A percentile compares a stretch with the other conserved stretches of the same genome.
Evolutionary conservation across 768 basidiomycete genomes (phyloP).

Genomic region (Scleroderma citrinum): DNA sequence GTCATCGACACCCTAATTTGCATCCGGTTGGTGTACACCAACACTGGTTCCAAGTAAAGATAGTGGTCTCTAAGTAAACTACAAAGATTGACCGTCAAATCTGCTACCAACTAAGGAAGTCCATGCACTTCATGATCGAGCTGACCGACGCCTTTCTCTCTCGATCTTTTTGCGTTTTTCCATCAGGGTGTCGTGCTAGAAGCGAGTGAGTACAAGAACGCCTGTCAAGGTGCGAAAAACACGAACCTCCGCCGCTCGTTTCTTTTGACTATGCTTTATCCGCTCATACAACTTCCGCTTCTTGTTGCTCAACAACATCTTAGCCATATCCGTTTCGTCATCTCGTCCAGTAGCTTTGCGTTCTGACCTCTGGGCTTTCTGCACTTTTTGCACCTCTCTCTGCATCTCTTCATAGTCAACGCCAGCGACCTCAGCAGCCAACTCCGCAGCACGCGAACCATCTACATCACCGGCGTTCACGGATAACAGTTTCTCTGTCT

Average conservation of each 20-base stretch:
- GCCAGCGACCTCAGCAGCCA: conserved; percentile 87
- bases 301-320: conserved; percentile 97
- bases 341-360: conserved; percentile 31
- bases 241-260: conserved; percentile 74
- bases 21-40: background rate
- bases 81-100: too few species aligned
- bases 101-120: too few species aligned
- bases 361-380: conserved; percentile 32
- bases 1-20: background rate
- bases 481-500: conserved; percentile 23
- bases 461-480: conserved; percentile 50
- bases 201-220: conserved; percentile 7
- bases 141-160: conserved; percentile 44
- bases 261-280: conserved; percentile 82
- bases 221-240: background rate
- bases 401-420: conserved; percentile 77
- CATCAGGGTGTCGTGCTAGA: conserved; percentile 57
- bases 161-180: conserved; percentile 50
- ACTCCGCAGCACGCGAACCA: conserved; percentile 77
- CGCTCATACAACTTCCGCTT: conserved; percentile 90
- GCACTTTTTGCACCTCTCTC: conserved; percentile 60
- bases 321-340: conserved; percentile 81
- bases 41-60: background rate
- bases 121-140: conserved; percentile 14
- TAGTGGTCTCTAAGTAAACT: background rate